Evolutionary conservation across 1,284 basidiomycete genomes (phyloP).

Genomic region (Malassezia globosa): DNA sequence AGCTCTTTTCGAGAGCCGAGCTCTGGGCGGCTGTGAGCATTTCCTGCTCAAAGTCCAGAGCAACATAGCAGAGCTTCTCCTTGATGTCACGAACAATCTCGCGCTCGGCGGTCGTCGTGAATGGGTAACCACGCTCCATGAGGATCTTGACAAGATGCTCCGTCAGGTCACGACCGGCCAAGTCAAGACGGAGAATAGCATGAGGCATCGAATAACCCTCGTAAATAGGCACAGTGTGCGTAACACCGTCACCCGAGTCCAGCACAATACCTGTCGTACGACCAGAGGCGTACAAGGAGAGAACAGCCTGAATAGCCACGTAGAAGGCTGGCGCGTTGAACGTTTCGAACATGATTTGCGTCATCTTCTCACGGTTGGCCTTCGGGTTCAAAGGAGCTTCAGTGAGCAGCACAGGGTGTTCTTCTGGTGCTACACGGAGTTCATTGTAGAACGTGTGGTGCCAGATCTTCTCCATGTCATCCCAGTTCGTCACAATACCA

Average conservation of each 20-base stretch:
- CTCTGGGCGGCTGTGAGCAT: conserved; percentile 83
- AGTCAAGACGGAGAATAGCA: conserved; percentile 85
- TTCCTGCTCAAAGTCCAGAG: conserved; percentile 92
- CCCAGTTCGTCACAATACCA: conserved; percentile 83
- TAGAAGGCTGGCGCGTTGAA: conserved; percentile 90
- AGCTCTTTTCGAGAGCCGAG: conserved; percentile 83
- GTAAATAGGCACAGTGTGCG: conserved; percentile 87
- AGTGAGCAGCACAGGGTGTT: conserved; percentile 84
- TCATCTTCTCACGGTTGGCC: conserved; percentile 91
- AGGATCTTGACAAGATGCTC: conserved; percentile 81
- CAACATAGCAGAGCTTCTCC: conserved; percentile 96
- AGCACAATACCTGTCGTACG: conserved; percentile 84
- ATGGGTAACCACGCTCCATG: conserved; percentile 84
- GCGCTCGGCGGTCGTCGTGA: conserved; percentile 82
- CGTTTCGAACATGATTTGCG: conserved; percentile 94
- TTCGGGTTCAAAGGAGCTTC: conserved; percentile 92
- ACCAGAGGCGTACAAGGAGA: conserved; percentile 83
- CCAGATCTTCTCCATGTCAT: conserved; percentile 48
- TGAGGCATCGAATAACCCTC: conserved; percentile 90
- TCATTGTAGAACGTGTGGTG: conserved; percentile 51
- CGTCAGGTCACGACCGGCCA: conserved; percentile 89
- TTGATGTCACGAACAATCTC: conserved; percentile 97
- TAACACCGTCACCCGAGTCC: conserved; percentile 87
- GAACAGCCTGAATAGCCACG: conserved; percentile 82
- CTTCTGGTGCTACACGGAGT: conserved; percentile 56